phyloP scores from a whole-genome alignment of 2,329 filamentous ascomycete species.

The Xylariaceae sp. region DNA sequence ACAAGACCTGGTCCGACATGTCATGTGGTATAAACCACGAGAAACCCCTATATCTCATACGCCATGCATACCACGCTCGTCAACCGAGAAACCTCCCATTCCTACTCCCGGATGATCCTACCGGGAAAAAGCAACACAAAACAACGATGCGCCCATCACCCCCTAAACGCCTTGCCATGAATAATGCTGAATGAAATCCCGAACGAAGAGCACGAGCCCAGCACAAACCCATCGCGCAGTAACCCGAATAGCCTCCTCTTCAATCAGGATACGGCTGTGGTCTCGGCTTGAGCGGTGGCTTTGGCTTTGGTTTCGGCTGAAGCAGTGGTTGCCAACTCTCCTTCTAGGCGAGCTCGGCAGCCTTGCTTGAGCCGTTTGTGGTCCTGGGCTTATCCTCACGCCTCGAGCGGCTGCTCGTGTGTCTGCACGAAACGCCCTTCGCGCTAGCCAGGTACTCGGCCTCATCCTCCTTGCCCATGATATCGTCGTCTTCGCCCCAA shows the following conservation, averaged over 20 bases:
- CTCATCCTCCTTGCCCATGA: slow-evolving; percentile 68
- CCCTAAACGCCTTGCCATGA: slow-evolving; percentile 17
- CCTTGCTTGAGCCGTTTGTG: slow-evolving; percentile 9
- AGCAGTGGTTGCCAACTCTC: slow-evolving; percentile 6
- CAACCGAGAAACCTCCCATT: too few relatives aligned
- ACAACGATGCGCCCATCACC: background rate
- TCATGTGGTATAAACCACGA: background rate
- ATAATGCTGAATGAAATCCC: background rate
- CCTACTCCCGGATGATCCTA: too few relatives aligned
- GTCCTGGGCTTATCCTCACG: background rate
- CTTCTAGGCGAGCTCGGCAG: slow-evolving; percentile 14
- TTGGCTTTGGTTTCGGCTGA: background rate
- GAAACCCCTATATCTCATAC: background rate
- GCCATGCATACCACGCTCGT: background rate
- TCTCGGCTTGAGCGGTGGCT: background rate
- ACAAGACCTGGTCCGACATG: too few relatives aligned
- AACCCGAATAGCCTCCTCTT: too few relatives aligned
- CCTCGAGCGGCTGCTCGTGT: slow-evolving; percentile 3
- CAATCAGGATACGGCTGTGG: too few relatives aligned
- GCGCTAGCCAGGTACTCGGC: slow-evolving; percentile 36
- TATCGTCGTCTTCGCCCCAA: slow-evolving; percentile 78
- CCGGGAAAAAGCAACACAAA: background rate
- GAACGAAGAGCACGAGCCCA: too few relatives aligned
- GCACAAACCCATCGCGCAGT: too few relatives aligned
- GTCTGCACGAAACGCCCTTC: slow-evolving; percentile 6